A percentile compares a stretch with the other conserved stretches of the same genome.
Conservation (phyloP, 225 moss, liverwort and hornwort species). For the Straminergon stramineum region DNA sequence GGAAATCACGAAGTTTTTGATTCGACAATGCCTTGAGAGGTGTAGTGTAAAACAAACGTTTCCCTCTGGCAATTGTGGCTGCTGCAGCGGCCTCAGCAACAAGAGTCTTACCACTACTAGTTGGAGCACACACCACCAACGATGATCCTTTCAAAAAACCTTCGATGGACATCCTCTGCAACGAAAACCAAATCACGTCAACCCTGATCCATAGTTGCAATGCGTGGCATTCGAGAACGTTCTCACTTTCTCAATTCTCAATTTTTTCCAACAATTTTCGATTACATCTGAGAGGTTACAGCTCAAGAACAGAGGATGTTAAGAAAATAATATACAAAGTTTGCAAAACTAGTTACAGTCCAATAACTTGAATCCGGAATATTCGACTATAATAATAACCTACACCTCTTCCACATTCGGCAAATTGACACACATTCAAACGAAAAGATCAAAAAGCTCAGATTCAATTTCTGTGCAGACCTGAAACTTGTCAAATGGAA, state of each 20-base stretch:
- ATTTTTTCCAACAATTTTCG: neutral
- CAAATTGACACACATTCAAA: neutral
- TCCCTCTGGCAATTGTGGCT: slow-evolving; percentile 71
- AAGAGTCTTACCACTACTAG: slow-evolving; percentile 92
- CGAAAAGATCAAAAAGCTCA: neutral
- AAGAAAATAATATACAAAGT: neutral
- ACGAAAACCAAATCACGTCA: neutral
- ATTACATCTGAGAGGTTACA: neutral
- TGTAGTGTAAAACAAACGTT: slow-evolving; percentile 87
- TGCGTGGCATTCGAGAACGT: neutral
- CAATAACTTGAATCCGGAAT: neutral
- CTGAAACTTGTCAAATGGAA: slow-evolving; percentile 75
- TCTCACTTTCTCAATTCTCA: neutral
- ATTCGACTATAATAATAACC: neutral
- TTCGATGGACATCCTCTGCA: slow-evolving; percentile 70
- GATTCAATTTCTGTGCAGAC: neutral
- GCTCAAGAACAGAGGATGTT: neutral
- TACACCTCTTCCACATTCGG: neutral
- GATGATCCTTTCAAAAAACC: slow-evolving; percentile 71
- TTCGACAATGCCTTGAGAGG: slow-evolving; percentile 96
- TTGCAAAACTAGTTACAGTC: neutral
- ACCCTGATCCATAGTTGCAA: neutral
- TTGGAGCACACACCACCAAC: slow-evolving; percentile 88
- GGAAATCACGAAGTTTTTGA: slow-evolving; percentile 90
- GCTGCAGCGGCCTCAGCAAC: slow-evolving; percentile 81